Evolutionary conservation across 257 asterid species (phyloP), one percentile per base, ranked within the genome.

Genomic region (Thymus mandschuricus): DNA sequence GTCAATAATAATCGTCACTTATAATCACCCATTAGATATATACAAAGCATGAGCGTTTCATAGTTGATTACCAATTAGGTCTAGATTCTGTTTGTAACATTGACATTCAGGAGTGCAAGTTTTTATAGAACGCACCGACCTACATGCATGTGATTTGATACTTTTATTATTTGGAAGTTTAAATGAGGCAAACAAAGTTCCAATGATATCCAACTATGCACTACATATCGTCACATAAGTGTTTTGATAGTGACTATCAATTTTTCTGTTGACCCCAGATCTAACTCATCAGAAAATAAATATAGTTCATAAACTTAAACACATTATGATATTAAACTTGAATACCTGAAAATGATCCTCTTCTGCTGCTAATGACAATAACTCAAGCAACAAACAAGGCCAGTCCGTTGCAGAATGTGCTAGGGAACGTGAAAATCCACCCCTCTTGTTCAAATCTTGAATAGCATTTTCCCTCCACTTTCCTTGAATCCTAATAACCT

Each of bases 321-420:
- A 41, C 38, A 44, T 62, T 33, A 21, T 31, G 38, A 41, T 48
- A 44, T 33, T 65, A 78, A 61, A 43, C 43, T 45, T 52, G 10
- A 67, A 75, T 61, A 93, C 98, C 98, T 94, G 99, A 83, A 94
- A 94, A 71, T 87, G 83, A 81, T 87, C 96, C 74, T 89, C 80
- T 75, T 91, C 97, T 57, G 99, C 97, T 38, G 98, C 92, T 49
- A 85, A 79, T 58, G 98, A 94, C 82, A 94, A 81, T 60, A 94
- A 75, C 81, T 94, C 99, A 63, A 94, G 78, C 88, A 94, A 87
- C 79, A 94, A 86, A 77, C 87, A 86, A 61, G 98, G 95, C 97
- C 97, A 94, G 76, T 94, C 98, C 8, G 99, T 94, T 43, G 99
- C 95, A 8, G 99, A 88, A 81, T 88, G 84, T 8, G 91, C 95